Base-by-base conservation (phyloP, 371 early-diverging fungal genomes). In the Mucor mucedo region DNA sequence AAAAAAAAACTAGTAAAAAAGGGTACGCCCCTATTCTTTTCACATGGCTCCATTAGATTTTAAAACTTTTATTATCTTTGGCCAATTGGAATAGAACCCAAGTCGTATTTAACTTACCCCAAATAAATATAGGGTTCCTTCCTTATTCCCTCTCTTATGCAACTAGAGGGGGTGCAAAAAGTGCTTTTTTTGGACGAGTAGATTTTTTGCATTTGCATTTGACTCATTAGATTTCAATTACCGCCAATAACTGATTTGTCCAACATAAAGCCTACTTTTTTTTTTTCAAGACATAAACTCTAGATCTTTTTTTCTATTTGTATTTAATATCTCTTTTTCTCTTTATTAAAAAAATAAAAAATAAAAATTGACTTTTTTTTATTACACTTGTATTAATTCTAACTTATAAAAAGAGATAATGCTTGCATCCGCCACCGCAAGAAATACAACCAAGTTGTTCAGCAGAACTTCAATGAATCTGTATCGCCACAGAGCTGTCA, bases 401-500 rank as follows among this genome's bases (percentile, higher is more conserved):
- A 58, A 30, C 39, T 21, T 16, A 32, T 27, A 48, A 21, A 21
- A 21, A 21, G 21, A 21, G 21, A 21, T 16, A 55, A 63, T 66
- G 62, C 50, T 74, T 56, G 60, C 59, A 53, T 52, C 65, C n/a
- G 16, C 65, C 42, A 29, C 70, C 52, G 41, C 52, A 50, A 66
- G 48, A 55, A 55, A 60, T 38, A 52, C 70, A 52, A 52, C 52
- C n/a, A 58, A 53, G 52, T 48, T 65, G 10, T 50, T 62, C 29
- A 62, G 52, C 49, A 32, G 54, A 61, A 41, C 48, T 35, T 16
- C 29, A 9, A 7, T 58, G 16, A 42, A 52, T 21, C 32, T 60
- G 11, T 60, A 55, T 39, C 55, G 59, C 10, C 62, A 65, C 50
- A 58, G 56, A 65, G 62, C 65, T 42, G 48, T 58, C 29, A 50